Conservation (phyloP, 2,329 filamentous ascomycete species). For the Trichophyton rubrum region DNA sequence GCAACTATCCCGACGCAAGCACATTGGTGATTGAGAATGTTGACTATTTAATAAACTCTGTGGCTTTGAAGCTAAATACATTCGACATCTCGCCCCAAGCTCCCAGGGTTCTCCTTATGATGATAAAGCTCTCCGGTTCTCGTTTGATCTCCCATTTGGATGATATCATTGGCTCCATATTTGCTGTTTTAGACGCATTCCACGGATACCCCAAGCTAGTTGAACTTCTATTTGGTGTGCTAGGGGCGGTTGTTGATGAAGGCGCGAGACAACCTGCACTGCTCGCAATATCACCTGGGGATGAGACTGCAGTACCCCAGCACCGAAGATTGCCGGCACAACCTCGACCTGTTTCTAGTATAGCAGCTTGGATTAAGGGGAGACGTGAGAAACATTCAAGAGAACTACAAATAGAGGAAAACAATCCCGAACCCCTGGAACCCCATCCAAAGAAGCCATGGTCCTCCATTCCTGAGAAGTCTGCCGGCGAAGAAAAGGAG, state of each 20-base stretch:
- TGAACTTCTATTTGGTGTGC: slow-evolving; percentile 68
- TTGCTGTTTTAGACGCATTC: slow-evolving; percentile 84
- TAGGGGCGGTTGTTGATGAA: slow-evolving; percentile 73
- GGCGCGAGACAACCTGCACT: slow-evolving; percentile 48
- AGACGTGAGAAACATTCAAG: slow-evolving; percentile 23
- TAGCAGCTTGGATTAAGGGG: slow-evolving; percentile 24
- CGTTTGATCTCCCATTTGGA: slow-evolving; percentile 76
- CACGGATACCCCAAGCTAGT: slow-evolving; percentile 84
- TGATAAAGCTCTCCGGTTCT: slow-evolving; percentile 77
- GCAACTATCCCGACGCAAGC: slow-evolving; percentile 60
- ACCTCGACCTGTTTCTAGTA: slow-evolving; percentile 21
- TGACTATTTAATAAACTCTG: slow-evolving; percentile 91
- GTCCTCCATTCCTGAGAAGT: slow-evolving; percentile 13
- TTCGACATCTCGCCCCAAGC: slow-evolving; percentile 87
- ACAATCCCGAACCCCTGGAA: slow-evolving; percentile 8
- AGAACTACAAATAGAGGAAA: slow-evolving; percentile 17
- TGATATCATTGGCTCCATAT: slow-evolving; percentile 81
- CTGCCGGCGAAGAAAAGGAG: slow-evolving; percentile 18
- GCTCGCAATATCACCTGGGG: slow-evolving; percentile 30
- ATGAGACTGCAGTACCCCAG: slow-evolving; percentile 13
- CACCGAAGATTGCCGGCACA: slow-evolving; percentile 22
- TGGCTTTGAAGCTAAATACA: slow-evolving; percentile 77
- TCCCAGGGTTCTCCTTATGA: slow-evolving; percentile 84
- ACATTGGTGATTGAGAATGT: slow-evolving; percentile 79
- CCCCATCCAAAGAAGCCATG: slow-evolving; percentile 20